phyloP scores from a whole-genome alignment of 306 rosid genomes.

The Purshia tridentata region DNA sequence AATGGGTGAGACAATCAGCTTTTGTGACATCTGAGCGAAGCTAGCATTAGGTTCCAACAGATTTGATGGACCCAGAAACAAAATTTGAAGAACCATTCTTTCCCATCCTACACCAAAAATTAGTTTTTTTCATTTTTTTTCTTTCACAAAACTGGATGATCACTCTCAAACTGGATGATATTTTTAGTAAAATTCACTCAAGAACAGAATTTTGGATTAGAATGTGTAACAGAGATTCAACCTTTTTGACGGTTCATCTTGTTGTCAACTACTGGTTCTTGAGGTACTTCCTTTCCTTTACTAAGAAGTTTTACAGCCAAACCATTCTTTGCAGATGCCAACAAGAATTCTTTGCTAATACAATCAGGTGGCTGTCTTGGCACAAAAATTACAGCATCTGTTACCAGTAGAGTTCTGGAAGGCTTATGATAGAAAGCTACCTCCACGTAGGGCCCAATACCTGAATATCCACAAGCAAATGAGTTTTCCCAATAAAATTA shows the following conservation, averaged over 20 bases:
- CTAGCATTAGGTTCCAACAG: constrained; percentile 86
- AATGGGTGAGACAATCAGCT: constrained; percentile 94
- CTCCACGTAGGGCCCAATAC: constrained; percentile 95
- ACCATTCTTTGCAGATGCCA: constrained; percentile 92
- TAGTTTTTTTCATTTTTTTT: constrained; percentile 12
- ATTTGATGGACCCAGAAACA: constrained; percentile 96
- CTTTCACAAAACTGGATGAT: not conserved
- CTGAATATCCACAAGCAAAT: constrained; percentile 50
- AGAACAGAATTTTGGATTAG: not conserved
- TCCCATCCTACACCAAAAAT: constrained; percentile 75
- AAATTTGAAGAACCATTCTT: constrained; percentile 95
- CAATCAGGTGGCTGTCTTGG: constrained; percentile 90
- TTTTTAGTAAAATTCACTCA: not conserved
- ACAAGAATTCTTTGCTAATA: constrained; percentile 76
- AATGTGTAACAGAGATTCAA: constrained; percentile 19
- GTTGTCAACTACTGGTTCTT: constrained; percentile 82
- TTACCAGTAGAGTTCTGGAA: constrained; percentile 76
- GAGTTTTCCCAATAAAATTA: constrained; percentile 8
- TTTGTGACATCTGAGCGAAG: constrained; percentile 89
- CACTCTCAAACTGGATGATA: not conserved
- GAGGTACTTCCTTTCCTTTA: constrained; percentile 76
- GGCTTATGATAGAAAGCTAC: constrained; percentile 93
- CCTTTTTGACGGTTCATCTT: constrained; percentile 78
- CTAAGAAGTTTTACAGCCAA: constrained; percentile 89
- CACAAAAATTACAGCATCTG: constrained; percentile 93